phyloP scores from a whole-genome alignment of 139 green algal genomes.

The Ostreobium quekettii region DNA sequence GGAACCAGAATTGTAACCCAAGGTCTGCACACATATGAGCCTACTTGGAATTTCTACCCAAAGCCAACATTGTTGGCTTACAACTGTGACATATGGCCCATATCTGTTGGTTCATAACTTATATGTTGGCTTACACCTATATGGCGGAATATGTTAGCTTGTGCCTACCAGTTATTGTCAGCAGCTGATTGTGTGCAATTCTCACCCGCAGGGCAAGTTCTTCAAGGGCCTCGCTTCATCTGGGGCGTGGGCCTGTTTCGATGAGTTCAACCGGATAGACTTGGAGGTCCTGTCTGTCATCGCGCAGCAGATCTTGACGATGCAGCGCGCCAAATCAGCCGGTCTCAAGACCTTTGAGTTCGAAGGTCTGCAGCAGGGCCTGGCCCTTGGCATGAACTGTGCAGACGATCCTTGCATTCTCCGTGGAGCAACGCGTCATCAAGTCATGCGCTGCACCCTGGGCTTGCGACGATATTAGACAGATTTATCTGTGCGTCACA shows the following conservation, averaged over 20 bases:
- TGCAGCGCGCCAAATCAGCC: conserved; percentile 67
- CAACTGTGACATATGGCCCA: no score
- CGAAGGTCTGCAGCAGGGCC: conserved; percentile 59
- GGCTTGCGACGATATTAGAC: background rate
- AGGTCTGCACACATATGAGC: no score
- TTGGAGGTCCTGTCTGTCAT: conserved; percentile 57
- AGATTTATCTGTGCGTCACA: no score
- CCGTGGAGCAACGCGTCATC: no score
- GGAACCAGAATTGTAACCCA: no score
- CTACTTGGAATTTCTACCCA: no score
- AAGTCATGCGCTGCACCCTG: background rate
- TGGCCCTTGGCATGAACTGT: conserved; percentile 30
- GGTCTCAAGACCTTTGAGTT: conserved; percentile 68
- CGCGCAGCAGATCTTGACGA: conserved; percentile 79
- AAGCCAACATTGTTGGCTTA: no score
- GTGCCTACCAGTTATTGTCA: no score
- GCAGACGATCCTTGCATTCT: background rate
- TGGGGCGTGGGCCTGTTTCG: conserved; percentile 53
- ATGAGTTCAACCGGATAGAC: conserved; percentile 56
- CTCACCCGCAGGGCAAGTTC: conserved; percentile 47
- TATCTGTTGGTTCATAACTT: no score
- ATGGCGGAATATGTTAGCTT: no score
- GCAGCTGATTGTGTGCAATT: no score
- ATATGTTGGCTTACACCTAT: no score
- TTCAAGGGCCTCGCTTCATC: conserved; percentile 55